Base-by-base conservation (phyloP, 345 rosid species). In the Citrus hindsii region DNA sequence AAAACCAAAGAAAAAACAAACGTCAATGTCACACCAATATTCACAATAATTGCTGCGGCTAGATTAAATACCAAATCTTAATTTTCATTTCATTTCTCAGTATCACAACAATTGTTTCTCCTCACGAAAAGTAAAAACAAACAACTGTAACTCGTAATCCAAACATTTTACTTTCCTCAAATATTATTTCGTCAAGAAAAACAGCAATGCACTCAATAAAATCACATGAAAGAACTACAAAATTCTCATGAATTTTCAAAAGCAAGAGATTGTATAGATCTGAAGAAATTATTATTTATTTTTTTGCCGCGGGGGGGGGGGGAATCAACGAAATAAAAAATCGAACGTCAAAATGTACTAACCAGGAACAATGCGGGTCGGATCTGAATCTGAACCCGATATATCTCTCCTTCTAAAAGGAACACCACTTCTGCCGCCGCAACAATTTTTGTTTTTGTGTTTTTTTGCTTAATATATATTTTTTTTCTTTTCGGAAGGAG, bases 341-440 rank as follows among this genome's bases (percentile, higher is more conserved):
- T 25, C 46, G n/a, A 19, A 53, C 58, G 22, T 53, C 58, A 27
- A 22, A 76, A 56, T 25, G 25, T 5, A 55, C 81, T 53, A 37
- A 81, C 83, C 86, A 48, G 66, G 53, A 37, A 35, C 56, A 77
- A 82, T 71, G 87, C 61, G 51, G 81, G 73, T 53, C 32, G 83
- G 84, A 85, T 76, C 86, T 60, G 22, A 77, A 73, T 18, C 74
- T 51, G 42, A 63, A 6, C 24, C 18, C 25, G 28, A n/a, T 18
- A 60, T 12, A 16, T 25, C 25, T 25, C 77, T 19, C 37, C 22
- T 32, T 16, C 56, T 13, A 13, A 61, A 60, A 58, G 32, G 42
- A 67, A 55, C 75, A 14, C 40, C 81, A 42, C 38, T 28, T 46
- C 35, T 30, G 51, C 75, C 69, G 37, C 70, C 75, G 19, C 37